Conservation (phyloP, 805 yeast genomes). For the Barnettozyma pratensis region DNA sequence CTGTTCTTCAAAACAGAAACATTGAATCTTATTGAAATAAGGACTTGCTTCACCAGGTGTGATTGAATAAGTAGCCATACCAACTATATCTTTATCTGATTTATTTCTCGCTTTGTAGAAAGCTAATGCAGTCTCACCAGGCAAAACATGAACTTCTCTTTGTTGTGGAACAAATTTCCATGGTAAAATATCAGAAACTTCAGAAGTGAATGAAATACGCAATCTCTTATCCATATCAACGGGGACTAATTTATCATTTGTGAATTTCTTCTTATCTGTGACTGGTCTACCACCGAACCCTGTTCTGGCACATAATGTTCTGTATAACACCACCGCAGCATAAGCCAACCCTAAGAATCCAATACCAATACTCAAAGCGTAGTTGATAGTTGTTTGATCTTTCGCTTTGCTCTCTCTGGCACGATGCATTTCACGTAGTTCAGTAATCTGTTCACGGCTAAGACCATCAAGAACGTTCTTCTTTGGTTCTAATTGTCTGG, state of each 20-base stretch:
- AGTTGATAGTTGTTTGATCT: slow-evolving; percentile 50
- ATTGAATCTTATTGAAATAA: slow-evolving; percentile 94
- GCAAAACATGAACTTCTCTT: slow-evolving; percentile 84
- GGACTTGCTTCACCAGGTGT: slow-evolving; percentile 96
- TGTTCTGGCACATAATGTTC: slow-evolving; percentile 88
- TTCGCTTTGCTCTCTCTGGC: slow-evolving; percentile 14
- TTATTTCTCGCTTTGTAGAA: slow-evolving; percentile 88
- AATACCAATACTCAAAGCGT: slow-evolving; percentile 63
- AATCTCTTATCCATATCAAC: slow-evolving; percentile 81
- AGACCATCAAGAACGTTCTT: slow-evolving; percentile 15
- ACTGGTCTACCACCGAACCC: slow-evolving; percentile 97
- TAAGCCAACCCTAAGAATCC: slow-evolving; percentile 74
- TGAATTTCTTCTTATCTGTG: slow-evolving; percentile 74
- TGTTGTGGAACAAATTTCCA: slow-evolving; percentile 96
- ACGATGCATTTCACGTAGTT: slow-evolving; percentile 20
- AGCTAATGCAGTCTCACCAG: slow-evolving; percentile 97
- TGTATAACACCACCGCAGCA: slow-evolving; percentile 87
- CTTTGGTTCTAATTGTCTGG: neutral
- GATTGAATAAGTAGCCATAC: slow-evolving; percentile 97
- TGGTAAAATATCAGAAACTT: slow-evolving; percentile 83
- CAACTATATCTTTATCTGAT: slow-evolving; percentile 85
- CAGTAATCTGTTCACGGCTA: slow-evolving; percentile 21
- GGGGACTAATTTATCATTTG: slow-evolving; percentile 83
- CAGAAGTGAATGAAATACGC: slow-evolving; percentile 83
- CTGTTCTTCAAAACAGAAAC: slow-evolving; percentile 98